Evolutionary conservation across 192 early-diverging fungal species (phyloP), one percentile per base, ranked within the genome.

Genomic region (Backusella circina): DNA sequence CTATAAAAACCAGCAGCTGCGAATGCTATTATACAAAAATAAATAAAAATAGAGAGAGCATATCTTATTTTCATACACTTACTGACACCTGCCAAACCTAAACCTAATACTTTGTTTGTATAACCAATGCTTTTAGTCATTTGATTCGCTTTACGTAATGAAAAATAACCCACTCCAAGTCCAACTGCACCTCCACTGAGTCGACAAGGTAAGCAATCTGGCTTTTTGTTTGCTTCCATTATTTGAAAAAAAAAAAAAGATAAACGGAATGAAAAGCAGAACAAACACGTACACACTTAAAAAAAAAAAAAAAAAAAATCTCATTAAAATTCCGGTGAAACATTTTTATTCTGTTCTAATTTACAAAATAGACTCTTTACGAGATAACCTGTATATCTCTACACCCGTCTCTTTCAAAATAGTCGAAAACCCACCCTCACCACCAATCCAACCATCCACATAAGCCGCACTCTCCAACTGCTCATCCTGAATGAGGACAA

Each of bases 71-170:
- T 21, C 1, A n/a, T 5, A 28, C 26, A 67, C 65, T 67, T 67
- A 67, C 65, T 33, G 28, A 67, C 65, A 67, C 65, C 65, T 67
- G 65, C 65, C 28, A 67, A 31, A 67, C 65, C 65, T 21, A 67
- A 67, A 35, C 65, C 65, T 2, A 67, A 31, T 33, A 32, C 21
- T 67, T 67, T 67, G 65, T 67, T 67, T 35, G 65, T 67, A 16
- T 35, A 33, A 15, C 65, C 65, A 33, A 67, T 35, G 28, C 28
- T 67, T 33, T 33, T 67, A 16, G 28, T 35, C 33, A 67, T 67
- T 35, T 67, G 65, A 31, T 33, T 31, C 35, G 65, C 65, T 67
- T 35, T 67, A 67, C 33, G 28, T 33, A 67, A 18, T 18, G 65
- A 67, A 31, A 67, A 67, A 9, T 67, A 67, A 6, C 65, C 65